phyloP scores from a whole-genome alignment of 2,329 filamentous ascomycete genomes.

The Fusarium acutatum region DNA sequence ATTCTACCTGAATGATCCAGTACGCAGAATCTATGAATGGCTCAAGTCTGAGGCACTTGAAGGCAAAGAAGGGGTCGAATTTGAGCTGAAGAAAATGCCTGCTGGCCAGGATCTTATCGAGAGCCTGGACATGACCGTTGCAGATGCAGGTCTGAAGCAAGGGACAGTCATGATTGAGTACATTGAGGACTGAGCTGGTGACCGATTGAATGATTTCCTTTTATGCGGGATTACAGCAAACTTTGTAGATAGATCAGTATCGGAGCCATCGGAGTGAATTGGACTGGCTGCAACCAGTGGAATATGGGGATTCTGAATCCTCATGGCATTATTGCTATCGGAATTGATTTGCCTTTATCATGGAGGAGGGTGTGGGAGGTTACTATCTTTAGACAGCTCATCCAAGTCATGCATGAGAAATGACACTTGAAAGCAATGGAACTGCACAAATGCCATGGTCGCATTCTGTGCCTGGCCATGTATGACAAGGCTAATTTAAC shows the following conservation, averaged over 20 bases:
- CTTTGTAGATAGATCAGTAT: constrained; percentile 35
- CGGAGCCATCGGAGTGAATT: constrained; percentile 31
- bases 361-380: constrained; percentile 12
- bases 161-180: constrained; percentile 97
- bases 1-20: constrained; percentile 80
- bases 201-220: constrained; percentile 7
- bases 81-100: constrained; percentile 86
- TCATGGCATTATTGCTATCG: constrained; percentile 6
- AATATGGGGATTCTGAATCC: constrained; percentile 15
- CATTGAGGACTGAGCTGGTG: constrained; percentile 60
- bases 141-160: constrained; percentile 86
- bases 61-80: constrained; percentile 78
- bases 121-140: constrained; percentile 75
- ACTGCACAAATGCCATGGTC: background rate
- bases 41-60: constrained; percentile 88
- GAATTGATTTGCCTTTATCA: constrained; percentile 15
- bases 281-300: constrained; percentile 25
- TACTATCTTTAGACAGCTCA: constrained; percentile 29
- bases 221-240: constrained; percentile 28
- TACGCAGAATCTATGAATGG: constrained; percentile 93
- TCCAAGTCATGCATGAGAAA: constrained; percentile 6
- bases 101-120: constrained; percentile 84
- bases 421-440: constrained; percentile 1
- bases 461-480: background rate
- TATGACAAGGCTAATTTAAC: background rate